Evolutionary conservation across 2,329 filamentous ascomycete genomes (phyloP), one percentile per base, ranked within the genome.

Genomic region (Remersonia thermophila): DNA sequence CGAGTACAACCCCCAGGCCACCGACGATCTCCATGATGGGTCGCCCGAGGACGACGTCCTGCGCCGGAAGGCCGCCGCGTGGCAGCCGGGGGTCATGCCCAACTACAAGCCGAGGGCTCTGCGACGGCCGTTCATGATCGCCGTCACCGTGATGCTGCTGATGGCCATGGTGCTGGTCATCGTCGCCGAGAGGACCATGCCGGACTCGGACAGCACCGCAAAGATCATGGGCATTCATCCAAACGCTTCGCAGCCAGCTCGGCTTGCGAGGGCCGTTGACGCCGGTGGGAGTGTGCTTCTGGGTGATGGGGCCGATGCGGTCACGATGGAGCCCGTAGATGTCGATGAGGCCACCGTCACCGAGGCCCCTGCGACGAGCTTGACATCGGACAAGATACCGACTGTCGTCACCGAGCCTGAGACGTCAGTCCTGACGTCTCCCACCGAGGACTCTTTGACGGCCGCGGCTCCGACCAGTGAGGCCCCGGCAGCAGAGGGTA

Each of bases 31-130:
- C 20, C 32, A 48, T 31, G 45, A 54, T 29, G 32, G 20, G 14
- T 12, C 28, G 23, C 10, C 23, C 11, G 37, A 43, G 39, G 27
- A 41, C 37, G 12, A 27, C 7, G 3, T 27, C 12, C 7, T 16
- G 13, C 33, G 34, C n/a, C 3, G 27, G 35, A 5, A 27, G 35
- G 1, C 37, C 20, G 32, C 43, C 3, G 32, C 33, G 3, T 43
- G 43, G 43, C 34, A 30, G n/a, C 17, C 38, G 3, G 33, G 15
- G 1, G 16, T 20, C 30, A 30, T 34, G n/a, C 48, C 51, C 2
- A 47, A 53, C 43, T 57, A 58, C 43, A 51, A 51, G 35, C 56
- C 56, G 1, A 53, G 45, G 32, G 44, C 55, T 13, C 38, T 59
- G 35, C 46, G 47, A 40, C 57, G 55, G 55, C 54, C 53, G 3